Conservation (phyloP, 768 basidiomycete genomes). For the Rhizopogon salebrosus region DNA sequence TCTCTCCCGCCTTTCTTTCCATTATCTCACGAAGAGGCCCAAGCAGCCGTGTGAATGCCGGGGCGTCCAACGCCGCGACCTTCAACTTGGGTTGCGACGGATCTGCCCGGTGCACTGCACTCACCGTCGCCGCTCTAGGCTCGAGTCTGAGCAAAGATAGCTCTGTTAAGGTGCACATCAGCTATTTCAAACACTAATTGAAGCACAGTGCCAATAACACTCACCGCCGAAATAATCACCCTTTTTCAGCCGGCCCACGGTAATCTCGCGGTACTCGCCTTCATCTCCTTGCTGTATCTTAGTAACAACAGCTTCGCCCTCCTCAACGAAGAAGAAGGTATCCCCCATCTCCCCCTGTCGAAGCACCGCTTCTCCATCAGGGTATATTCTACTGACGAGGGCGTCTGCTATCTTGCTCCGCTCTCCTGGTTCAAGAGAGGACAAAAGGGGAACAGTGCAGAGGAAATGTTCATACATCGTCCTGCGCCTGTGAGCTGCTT, state of each 20-base stretch:
- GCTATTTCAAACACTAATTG: neutral
- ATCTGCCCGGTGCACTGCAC: slow-evolving; percentile 52
- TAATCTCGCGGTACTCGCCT: slow-evolving; percentile 55
- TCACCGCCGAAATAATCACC: slow-evolving; percentile 98
- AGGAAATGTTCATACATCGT: slow-evolving; percentile 98
- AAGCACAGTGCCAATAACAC: slow-evolving; percentile 14
- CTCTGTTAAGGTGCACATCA: slow-evolving; percentile 45
- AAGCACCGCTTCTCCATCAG: slow-evolving; percentile 85
- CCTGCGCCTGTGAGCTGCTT: slow-evolving; percentile 83
- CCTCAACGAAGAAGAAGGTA: slow-evolving; percentile 97
- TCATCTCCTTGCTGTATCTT: slow-evolving; percentile 62
- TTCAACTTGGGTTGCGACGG: slow-evolving; percentile 64
- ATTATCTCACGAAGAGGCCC: slow-evolving; percentile 91
- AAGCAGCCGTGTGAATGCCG: slow-evolving; percentile 89
- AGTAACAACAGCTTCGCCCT: slow-evolving; percentile 84
- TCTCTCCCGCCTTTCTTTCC: slow-evolving; percentile 83
- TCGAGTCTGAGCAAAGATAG: slow-evolving; percentile 83
- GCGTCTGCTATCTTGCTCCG: slow-evolving; percentile 97
- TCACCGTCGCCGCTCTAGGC: slow-evolving; percentile 95
- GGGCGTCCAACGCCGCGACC: slow-evolving; percentile 89
- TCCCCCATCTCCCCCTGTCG: slow-evolving; percentile 93
- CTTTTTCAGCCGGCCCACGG: slow-evolving; percentile 73
- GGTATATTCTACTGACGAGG: slow-evolving; percentile 75
- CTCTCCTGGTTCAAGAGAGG: slow-evolving; percentile 81
- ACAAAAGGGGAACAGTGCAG: slow-evolving; percentile 81